A percentile compares a stretch with the other conserved stretches of the same genome.
Conservation (phyloP, 2,329 filamentous ascomycete genomes). For the Hymenoscyphus fructigenus region DNA sequence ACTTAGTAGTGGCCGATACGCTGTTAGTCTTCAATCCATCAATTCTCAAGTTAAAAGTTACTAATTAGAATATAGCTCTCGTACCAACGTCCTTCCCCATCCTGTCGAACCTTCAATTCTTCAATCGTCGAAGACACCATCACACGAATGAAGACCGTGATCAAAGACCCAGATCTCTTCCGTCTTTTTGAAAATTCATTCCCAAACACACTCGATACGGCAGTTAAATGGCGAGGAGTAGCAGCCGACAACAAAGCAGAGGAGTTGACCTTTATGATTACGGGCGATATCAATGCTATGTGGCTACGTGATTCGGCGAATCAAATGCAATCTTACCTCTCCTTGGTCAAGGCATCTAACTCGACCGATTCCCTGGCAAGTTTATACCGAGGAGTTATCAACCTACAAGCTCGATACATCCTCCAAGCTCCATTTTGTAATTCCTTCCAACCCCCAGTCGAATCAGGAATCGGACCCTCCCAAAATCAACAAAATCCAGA, state of each 20-base stretch:
- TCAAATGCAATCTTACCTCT: constrained; percentile 69
- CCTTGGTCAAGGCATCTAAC: constrained; percentile 55
- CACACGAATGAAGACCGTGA: constrained; percentile 62
- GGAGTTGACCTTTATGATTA: constrained; percentile 62
- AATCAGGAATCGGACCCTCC: constrained; percentile 63
- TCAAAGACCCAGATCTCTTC: constrained; percentile 75
- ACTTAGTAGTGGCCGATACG: constrained; percentile 71
- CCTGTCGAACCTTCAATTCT: constrained; percentile 80
- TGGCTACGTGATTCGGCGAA: constrained; percentile 85
- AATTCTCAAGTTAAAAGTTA: background rate
- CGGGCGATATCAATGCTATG: constrained; percentile 74
- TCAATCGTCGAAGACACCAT: constrained; percentile 76
- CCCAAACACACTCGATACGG: constrained; percentile 74
- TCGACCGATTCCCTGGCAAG: constrained; percentile 60
- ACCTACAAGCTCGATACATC: constrained; percentile 68
- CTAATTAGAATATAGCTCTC: constrained; percentile 54
- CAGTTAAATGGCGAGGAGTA: constrained; percentile 66
- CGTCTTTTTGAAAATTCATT: constrained; percentile 71
- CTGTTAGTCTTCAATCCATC: background rate
- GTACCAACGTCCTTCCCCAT: constrained; percentile 72
- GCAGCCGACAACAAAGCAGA: constrained; percentile 57
- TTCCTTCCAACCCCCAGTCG: constrained; percentile 81
- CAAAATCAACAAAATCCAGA: constrained; percentile 58
- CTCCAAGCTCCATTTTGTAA: constrained; percentile 79
- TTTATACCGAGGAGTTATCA: constrained; percentile 69